phyloP scores from a whole-genome alignment of 1,284 basidiomycete genomes.

The Phlebopus sp. region DNA sequence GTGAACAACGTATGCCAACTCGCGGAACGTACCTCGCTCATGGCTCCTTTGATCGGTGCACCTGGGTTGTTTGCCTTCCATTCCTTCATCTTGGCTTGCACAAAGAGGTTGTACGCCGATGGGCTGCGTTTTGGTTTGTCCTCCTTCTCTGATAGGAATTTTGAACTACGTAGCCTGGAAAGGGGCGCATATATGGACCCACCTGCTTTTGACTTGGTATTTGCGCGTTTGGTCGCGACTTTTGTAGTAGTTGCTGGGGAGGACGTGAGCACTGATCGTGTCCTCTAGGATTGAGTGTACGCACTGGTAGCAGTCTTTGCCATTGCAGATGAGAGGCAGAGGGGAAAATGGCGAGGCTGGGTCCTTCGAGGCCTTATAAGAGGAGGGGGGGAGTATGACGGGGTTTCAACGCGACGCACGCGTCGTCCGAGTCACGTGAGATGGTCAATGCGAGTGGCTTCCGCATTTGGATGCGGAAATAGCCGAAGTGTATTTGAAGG shows the following conservation, averaged over 20 bases:
- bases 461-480: conserved; percentile 1
- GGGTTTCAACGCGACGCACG: conserved; percentile 24
- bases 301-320: conserved; percentile 36
- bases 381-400: conserved; percentile 17
- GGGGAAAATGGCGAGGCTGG: conserved; percentile 3
- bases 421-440: conserved; percentile 34
- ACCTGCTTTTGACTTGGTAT: conserved; percentile 36
- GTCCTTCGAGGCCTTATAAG: conserved; percentile 8
- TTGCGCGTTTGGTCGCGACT: conserved; percentile 49
- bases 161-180: not conserved
- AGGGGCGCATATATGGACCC: conserved; percentile 6
- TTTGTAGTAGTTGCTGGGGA: conserved; percentile 48
- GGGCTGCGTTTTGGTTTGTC: conserved; percentile 53
- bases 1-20: not conserved
- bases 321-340: conserved; percentile 25
- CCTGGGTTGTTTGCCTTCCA: conserved; percentile 54
- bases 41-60: conserved; percentile 46
- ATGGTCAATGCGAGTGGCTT: conserved; percentile 30
- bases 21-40: conserved; percentile 42
- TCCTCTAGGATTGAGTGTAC: not conserved
- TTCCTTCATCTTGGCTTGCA: conserved; percentile 49
- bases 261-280: not conserved
- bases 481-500: conserved; percentile 28
- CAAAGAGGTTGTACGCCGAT: conserved; percentile 53
- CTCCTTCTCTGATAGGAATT: conserved; percentile 28